These are phyloP conservation scores for Lithocarpus polystachyus DNA, from an alignment of 306 rosid genomes.

Conservation along the genomic window DNA sequence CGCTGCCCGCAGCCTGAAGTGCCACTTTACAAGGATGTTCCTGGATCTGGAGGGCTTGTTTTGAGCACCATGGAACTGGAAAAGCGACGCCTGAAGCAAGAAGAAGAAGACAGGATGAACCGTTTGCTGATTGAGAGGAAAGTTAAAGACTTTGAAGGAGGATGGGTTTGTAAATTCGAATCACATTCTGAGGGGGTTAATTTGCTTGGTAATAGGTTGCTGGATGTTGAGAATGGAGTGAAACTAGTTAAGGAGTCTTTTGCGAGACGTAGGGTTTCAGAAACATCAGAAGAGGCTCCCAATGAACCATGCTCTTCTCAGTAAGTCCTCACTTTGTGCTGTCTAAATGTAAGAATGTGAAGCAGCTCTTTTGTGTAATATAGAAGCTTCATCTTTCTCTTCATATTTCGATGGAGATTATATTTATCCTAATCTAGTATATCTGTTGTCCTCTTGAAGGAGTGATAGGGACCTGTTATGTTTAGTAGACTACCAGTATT, in stretches of 20 bases:
- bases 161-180: conserved; percentile 40
- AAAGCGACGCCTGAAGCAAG: conserved; percentile 62
- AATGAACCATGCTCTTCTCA: conserved; percentile 30
- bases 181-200: conserved; percentile 31
- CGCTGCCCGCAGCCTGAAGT: conserved; percentile 62
- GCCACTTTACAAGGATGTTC: conserved; percentile 85
- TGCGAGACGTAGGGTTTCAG: conserved; percentile 35
- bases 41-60: conserved; percentile 89
- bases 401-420: background rate
- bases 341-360: background rate
- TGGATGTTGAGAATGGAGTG: conserved; percentile 39
- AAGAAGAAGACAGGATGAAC: conserved; percentile 70
- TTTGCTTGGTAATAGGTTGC: conserved; percentile 40
- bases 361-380: conserved; percentile 3
- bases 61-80: conserved; percentile 75
- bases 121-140: conserved; percentile 40
- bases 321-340: conserved; percentile 25
- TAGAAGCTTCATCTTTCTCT: background rate
- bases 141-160: conserved; percentile 48
- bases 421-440: background rate
- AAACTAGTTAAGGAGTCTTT: conserved; percentile 44
- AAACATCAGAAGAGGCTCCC: conserved; percentile 36
- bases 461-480: background rate
- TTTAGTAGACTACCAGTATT: background rate
- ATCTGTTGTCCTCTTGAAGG: background rate